Percentiles rank a stretch among this genome's conserved stretches.
Conservation (phyloP, 1,284 basidiomycete species). For the Pseudozyma thailandica region DNA sequence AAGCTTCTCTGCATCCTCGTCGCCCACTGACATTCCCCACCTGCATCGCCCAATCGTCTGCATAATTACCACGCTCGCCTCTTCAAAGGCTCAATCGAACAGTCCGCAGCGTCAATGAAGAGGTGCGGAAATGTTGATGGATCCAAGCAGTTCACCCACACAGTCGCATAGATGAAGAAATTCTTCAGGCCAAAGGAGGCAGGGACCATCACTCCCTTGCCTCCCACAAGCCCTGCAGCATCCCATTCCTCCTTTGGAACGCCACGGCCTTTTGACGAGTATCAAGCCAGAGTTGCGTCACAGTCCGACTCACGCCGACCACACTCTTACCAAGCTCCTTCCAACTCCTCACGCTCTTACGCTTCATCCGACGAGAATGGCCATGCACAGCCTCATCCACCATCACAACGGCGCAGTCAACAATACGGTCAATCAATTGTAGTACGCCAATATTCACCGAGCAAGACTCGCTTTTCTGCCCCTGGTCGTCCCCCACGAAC, state of each 20-base stretch:
- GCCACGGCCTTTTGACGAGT: constrained; percentile 38
- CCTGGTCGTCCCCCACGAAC: neutral
- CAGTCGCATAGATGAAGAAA: constrained; percentile 35
- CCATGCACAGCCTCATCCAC: constrained; percentile 9
- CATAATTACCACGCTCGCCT: too few relatives aligned
- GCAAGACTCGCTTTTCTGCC: constrained; percentile 17
- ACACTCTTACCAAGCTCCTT: constrained; percentile 22
- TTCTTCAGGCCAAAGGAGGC: constrained; percentile 47
- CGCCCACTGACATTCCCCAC: too few relatives aligned
- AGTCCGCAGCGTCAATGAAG: too few relatives aligned
- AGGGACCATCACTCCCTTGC: constrained; percentile 46
- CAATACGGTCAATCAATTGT: constrained; percentile 8
- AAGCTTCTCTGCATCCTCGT: neutral
- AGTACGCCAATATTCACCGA: constrained; percentile 14
- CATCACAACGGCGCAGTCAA: constrained; percentile 26
- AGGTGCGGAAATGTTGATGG: constrained; percentile 13
- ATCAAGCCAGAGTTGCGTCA: constrained; percentile 32
- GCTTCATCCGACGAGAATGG: constrained; percentile 16
- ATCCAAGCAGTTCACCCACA: neutral
- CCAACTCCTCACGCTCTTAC: constrained; percentile 17
- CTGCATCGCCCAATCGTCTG: neutral
- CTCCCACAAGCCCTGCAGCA: constrained; percentile 27
- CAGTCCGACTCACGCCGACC: constrained; percentile 20
- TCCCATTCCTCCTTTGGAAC: constrained; percentile 29
- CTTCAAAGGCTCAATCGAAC: too few relatives aligned